A percentile compares a stretch with the other conserved stretches of the same genome.
phyloP scores from a whole-genome alignment of 768 basidiomycete genomes.

The Sarcodon aspratus region DNA sequence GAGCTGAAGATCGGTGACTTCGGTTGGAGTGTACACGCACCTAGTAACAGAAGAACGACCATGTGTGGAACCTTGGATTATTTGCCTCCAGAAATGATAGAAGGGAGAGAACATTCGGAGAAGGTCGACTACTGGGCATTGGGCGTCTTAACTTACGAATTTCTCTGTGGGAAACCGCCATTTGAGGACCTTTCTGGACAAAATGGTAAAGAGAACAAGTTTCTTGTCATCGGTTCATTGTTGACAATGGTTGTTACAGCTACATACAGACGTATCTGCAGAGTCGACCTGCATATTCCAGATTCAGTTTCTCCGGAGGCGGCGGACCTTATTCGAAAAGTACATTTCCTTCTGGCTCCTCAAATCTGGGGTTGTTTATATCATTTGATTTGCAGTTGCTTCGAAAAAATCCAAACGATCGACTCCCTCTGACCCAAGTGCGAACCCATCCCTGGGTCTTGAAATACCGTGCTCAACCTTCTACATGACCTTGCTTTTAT shows the following conservation, averaged over 20 bases:
- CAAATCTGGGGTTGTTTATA: slow-evolving; percentile 1
- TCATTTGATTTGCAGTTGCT: slow-evolving; percentile 49
- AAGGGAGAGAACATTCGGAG: slow-evolving; percentile 79
- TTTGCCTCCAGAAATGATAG: slow-evolving; percentile 97
- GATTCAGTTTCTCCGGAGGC: slow-evolving; percentile 30
- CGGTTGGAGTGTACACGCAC: slow-evolving; percentile 97
- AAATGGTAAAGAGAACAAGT: slow-evolving; percentile 38
- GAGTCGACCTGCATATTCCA: slow-evolving; percentile 59
- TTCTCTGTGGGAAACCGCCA: slow-evolving; percentile 71
- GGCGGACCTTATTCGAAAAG: slow-evolving; percentile 33
- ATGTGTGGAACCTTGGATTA: slow-evolving; percentile 96
- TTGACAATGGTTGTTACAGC: slow-evolving; percentile 30
- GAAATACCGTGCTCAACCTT: slow-evolving; percentile 36
- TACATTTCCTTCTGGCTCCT: slow-evolving; percentile 6
- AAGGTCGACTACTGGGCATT: slow-evolving; percentile 95
- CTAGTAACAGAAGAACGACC: slow-evolving; percentile 79
- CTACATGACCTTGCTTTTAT: too few relatives aligned
- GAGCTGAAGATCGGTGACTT: slow-evolving; percentile 98
- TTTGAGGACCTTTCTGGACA: slow-evolving; percentile 82
- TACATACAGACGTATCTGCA: slow-evolving; percentile 83
- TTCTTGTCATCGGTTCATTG: slow-evolving; percentile 1
- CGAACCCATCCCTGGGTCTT: slow-evolving; percentile 81
- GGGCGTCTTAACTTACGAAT: slow-evolving; percentile 94
- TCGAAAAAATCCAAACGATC: slow-evolving; percentile 66
- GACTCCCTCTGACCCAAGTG: slow-evolving; percentile 67